Evolutionary conservation across 768 basidiomycete species (phyloP), one percentile per base, ranked within the genome.

Genomic region (Phaeotremella skinneri): DNA sequence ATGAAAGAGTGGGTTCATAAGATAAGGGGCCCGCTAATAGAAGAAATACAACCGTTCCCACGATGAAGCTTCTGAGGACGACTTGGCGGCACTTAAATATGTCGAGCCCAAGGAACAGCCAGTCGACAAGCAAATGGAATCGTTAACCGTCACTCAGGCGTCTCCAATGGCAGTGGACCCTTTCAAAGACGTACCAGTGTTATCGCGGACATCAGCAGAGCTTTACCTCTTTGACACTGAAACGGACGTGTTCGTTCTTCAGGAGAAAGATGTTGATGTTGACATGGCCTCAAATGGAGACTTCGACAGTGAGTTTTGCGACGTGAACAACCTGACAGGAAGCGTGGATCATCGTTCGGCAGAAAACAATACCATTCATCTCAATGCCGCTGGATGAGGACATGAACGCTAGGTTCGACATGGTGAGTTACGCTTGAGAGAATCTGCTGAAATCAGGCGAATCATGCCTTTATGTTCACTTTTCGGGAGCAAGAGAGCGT

Each of bases 381-480:
- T 75, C 76, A 1, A 64, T 73, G 4, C 74, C 73, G 2, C 62
- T 78, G 17, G 72, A 74, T 32, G 64, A 69, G 9, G 75, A 76
- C 21, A 69, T 76, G 68, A 68, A 68, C 17, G 64, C 70, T 20
- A 66, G 68, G 4, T 68, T 76, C 26, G 67, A 70, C 45, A 68
- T 72, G 56, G 58, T 68, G 51, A 53, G 64, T 58, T 4, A 6
- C 29, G 13, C 2, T 23, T 16, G n/a, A 23, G 29, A 0, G n/a
- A 11, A 21, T 17, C 55, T 6, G 47, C 56, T 70, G 25, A 60
- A 25, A 2, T 32, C 58, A 73, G 75, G 63, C 61, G 30, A 72
- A 77, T 49, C 65, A 69, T 48, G 88, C 92, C 2, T 82, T 97
- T 68, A 93, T 92, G 29, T 98, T 96, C 89, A 94, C 92, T 64